Base-by-base conservation (phyloP, 2,329 filamentous ascomycete species). In the Penicillium concentricum region DNA sequence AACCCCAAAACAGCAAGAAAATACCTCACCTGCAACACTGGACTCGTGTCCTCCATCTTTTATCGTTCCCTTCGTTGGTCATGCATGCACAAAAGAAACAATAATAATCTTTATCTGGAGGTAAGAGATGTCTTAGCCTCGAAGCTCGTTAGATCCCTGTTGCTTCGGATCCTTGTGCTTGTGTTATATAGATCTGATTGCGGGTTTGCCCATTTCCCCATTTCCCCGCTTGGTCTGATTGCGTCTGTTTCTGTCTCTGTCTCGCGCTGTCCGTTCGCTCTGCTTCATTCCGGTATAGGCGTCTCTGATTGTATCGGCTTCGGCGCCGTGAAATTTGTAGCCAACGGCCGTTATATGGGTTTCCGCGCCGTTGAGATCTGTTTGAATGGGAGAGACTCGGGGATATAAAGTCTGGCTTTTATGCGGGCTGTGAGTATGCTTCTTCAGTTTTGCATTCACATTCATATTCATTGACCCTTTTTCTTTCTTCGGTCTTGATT, bases 261-360 rank as follows among this genome's bases (percentile, higher is more conserved):
- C 37, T 51, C 49, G 44, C 47, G 53, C 42, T 30, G 47, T 34
- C 28, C 62, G 62, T 65, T 65, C 59, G 63, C 59, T 61, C 58
- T 66, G 63, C 55, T 41, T 48, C 54, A 35, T 61, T 56, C 64
- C 63, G 64, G 18, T 32, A 34, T 18, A 49, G 20, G 2, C n/a
- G 3, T 18, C 38, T 56, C 38, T 60, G 57, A 64, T 66, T 66
- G 64, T 56, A 60, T 59, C 55, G 46, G 51, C 28, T 54, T 50
- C 53, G 41, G 52, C 42, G 28, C 43, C 48, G 43, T 57, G 39
- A 54, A 54, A 54, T 52, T 44, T 30, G 18, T 26, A 28, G 30
- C 24, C 41, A 45, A 45, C 32, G 47, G 32, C 47, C 35, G 34
- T 43, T 53, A 48, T 34, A 47, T 18, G 46, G 38, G 43, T 43